Base-by-base conservation (phyloP, 108 stramenopile genomes). In the Seminavis robusta region DNA sequence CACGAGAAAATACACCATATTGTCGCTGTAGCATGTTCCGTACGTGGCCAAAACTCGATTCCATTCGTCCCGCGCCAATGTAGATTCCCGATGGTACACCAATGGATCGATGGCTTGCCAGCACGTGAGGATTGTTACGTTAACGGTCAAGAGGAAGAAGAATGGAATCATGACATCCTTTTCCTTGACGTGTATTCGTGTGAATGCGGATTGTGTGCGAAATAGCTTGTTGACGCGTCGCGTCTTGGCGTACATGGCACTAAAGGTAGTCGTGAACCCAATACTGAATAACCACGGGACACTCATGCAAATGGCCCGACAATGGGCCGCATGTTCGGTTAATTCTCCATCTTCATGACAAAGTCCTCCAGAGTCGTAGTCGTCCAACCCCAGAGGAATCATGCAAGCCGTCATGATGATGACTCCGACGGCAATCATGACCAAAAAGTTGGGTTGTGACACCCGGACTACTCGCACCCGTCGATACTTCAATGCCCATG, bases 391-490 rank as follows among this genome's bases (percentile, higher is more conserved):
- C 75, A 76, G 33, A 79, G 77, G 25, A 63, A 64, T 3, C 66
- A 63, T 23, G 1, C 58, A 44, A 1, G 33, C 15, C 3, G 52
- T 63, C 50, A 81, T 74, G 6, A 88, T 11, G 44, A 84, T 65
- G 0, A 74, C 65, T 29, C 86, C 86, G 7, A 34, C 41, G 52
- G 76, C 77, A 28, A 88, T 63, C 71, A 84, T 59, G 30, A 48
- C 38, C 38, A 87, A 39, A 38, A 83, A 87, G 7, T 53, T 26
- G 0, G 85, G 77, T 65, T 86, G 84, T 2, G 76, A 59, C 5
- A 63, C 65, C n/a, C 44, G 61, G 6, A 75, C 67, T 11, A 52
- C 24, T 19, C 52, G 52, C 4, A 21, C 33, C 11, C 24, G 7
- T n/a, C 30, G 34, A n/a, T 33, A 16, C 20, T 16, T 16, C 16